Percentiles rank a stretch among this genome's conserved stretches.
Evolutionary conservation across 179 eudicot species (phyloP).

Genomic region (Nepenthes alata): DNA sequence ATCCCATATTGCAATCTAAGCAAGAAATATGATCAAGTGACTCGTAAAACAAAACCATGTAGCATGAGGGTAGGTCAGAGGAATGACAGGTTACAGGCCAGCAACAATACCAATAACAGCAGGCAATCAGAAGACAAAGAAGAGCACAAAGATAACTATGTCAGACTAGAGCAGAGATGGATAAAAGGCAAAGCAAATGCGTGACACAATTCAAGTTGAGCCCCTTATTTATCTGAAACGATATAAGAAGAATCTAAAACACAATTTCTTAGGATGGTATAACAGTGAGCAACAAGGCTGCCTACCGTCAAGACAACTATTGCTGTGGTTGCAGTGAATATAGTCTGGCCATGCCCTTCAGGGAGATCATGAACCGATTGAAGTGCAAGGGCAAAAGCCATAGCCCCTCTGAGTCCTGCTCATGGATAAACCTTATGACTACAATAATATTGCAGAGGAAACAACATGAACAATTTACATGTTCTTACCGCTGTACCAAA

Average conservation of each 20-base stretch:
- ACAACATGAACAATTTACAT: background rate
- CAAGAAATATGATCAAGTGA: too few species aligned
- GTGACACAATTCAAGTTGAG: too few species aligned
- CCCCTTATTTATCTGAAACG: too few species aligned
- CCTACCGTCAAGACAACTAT: conserved; percentile 91
- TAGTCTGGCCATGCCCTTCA: conserved; percentile 97
- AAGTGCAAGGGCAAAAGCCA: conserved; percentile 99
- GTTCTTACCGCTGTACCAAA: conserved; percentile 87
- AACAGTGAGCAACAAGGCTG: conserved; percentile 7
- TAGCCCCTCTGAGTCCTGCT: conserved; percentile 97
- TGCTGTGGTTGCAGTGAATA: conserved; percentile 94
- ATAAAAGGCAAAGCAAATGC: too few species aligned
- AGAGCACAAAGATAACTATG: too few species aligned
- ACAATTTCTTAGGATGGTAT: too few species aligned
- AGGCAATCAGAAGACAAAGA: background rate
- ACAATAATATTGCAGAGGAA: conserved; percentile 1
- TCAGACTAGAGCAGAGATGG: too few species aligned
- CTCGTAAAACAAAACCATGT: too few species aligned
- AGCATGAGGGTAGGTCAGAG: background rate
- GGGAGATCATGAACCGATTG: conserved; percentile 99
- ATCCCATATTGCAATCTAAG: too few species aligned
- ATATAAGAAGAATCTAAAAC: too few species aligned
- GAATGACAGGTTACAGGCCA: too few species aligned
- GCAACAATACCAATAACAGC: background rate
- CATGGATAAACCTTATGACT: conserved; percentile 8